These are phyloP conservation scores for Coprinopsis strossmayeri DNA, from an alignment of 768 basidiomycete species.

Conservation along the genomic window DNA sequence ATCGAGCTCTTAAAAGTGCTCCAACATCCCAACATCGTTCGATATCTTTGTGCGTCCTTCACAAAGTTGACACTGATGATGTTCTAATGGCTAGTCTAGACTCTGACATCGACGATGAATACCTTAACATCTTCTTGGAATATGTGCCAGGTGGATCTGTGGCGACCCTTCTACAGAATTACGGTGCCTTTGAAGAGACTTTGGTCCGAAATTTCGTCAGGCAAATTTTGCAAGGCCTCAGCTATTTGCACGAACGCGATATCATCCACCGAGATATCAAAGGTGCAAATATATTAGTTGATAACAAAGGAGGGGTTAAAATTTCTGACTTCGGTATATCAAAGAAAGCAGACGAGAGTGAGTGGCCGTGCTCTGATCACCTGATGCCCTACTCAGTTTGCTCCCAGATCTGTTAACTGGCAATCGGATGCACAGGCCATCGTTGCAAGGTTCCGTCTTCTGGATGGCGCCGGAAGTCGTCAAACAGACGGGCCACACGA, in stretches of 20 bases:
- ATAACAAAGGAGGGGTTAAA: constrained; percentile 96
- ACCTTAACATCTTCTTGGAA: constrained; percentile 93
- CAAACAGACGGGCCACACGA: constrained; percentile 88
- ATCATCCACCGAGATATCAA: constrained; percentile 99
- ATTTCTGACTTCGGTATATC: constrained; percentile 97
- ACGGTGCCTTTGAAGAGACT: constrained; percentile 91
- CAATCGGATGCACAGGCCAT: constrained; percentile 79
- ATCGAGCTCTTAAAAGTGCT: constrained; percentile 90
- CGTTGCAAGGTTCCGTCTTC: constrained; percentile 95
- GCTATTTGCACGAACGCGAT: constrained; percentile 87
- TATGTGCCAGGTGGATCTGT: constrained; percentile 97
- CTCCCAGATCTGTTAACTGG: constrained; percentile 41
- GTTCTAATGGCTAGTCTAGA: constrained; percentile 39
- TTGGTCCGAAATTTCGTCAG: constrained; percentile 90
- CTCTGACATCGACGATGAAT: constrained; percentile 86
- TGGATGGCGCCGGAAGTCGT: constrained; percentile 99
- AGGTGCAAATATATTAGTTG: constrained; percentile 96
- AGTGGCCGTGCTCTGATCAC: constrained; percentile 27
- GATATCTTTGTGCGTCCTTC: constrained; percentile 79
- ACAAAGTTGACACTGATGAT: neutral
- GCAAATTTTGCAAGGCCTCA: constrained; percentile 83
- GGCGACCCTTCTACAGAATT: constrained; percentile 79
- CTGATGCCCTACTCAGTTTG: neutral
- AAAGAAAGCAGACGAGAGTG: constrained; percentile 95
- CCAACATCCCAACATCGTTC: constrained; percentile 94